Base-by-base conservation (phyloP, 495 filamentous ascomycete species). In the Physcia stellaris region DNA sequence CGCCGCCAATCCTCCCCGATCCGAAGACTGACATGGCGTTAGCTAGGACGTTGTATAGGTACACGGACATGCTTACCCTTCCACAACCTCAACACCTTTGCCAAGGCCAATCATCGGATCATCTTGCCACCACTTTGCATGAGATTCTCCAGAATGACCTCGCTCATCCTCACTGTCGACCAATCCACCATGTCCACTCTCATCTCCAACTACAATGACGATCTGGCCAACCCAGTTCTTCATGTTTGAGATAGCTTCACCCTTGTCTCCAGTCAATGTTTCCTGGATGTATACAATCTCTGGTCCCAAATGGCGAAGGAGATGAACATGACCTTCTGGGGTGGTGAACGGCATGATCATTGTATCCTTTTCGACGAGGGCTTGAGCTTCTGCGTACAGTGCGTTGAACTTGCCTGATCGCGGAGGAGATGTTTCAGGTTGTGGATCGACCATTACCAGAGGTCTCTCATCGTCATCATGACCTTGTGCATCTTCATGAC, bases 271-370 rank as follows among this genome's bases (percentile, higher is more conserved):
- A 26, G 76, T 65, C 17, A 87, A 59, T 18, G 80, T 81, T 46
- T 83, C 79, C 50, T 90, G 83, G 20, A 94, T 67, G 54, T 94
- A 95, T 6, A 92, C 75, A 26, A 85, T 64, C 41, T 86, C 79
- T 2, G 86, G 86, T 13, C 74, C 71, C 12, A 95, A 63, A 49
- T 92, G 84, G 27, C 82, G 79, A 27, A 94, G 66, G 38, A 95
- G 81, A 53, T 88, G 80, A 10, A 86, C 66, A 51, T 84, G 80
- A 30, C 84, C 83, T 15, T 70, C 75, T 18, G 66, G 58, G 4
- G 83, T 81, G 10, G 79, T 88, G 56, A 94, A 95, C 2, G 84
- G 83, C 57, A 95, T 71, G 40, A 95, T 77, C 73, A 83, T 81
- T 41, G 63, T 80, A 9, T 86, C 79, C 46, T 83, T 85, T 41